Percentiles rank a stretch among this genome's conserved stretches.
Conservation (phyloP, 108 stramenopile species). For the Nitzschia putrida region DNA sequence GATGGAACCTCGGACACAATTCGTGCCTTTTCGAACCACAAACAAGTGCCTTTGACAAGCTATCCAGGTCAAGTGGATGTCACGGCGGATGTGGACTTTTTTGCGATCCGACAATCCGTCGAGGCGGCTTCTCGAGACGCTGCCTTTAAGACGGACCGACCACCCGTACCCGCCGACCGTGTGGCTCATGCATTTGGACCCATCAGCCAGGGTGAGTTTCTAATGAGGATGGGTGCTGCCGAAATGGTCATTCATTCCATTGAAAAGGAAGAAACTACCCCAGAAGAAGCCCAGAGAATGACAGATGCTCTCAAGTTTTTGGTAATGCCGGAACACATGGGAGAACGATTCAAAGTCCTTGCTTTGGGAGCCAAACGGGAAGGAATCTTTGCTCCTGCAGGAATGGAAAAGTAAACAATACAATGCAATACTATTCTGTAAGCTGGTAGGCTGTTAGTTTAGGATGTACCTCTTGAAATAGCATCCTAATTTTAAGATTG, state of each 20-base stretch:
- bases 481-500: no score
- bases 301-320: constrained; percentile 82
- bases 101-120: constrained; percentile 72
- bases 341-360: constrained; percentile 81
- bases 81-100: constrained; percentile 98
- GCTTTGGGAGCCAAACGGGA: constrained; percentile 66
- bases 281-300: constrained; percentile 79
- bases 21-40: constrained; percentile 88
- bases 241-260: constrained; percentile 52
- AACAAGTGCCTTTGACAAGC: constrained; percentile 81
- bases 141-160: not conserved
- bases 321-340: constrained; percentile 91
- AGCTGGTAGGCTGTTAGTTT: no score
- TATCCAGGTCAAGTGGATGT: constrained; percentile 92
- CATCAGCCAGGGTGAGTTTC: constrained; percentile 87
- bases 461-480: no score
- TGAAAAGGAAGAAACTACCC: constrained; percentile 79
- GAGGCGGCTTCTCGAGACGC: constrained; percentile 1
- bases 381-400: constrained; percentile 45
- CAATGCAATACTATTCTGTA: not conserved
- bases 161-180: constrained; percentile 7
- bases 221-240: constrained; percentile 90
- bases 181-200: constrained; percentile 77
- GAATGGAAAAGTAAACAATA: constrained; percentile 30
- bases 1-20: constrained; percentile 83